Evolutionary conservation across 2,329 filamentous ascomycete genomes (phyloP).

Genomic region (Corynespora cassiicola): DNA sequence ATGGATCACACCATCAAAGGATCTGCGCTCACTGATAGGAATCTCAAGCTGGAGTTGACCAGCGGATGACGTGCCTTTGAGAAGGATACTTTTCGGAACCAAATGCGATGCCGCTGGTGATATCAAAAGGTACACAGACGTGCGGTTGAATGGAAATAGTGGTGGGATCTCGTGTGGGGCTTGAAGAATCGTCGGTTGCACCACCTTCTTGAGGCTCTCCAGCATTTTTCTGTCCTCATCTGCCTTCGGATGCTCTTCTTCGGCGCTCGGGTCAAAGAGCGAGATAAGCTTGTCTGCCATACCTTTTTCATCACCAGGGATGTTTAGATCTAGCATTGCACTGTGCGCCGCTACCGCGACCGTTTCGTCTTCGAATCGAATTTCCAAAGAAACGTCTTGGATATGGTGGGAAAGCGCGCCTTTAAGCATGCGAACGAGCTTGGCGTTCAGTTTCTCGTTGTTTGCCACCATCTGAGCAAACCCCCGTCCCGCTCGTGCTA

Average conservation of each 20-base stretch:
- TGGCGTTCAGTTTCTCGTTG: slow-evolving; percentile 69
- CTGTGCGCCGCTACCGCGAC: slow-evolving; percentile 61
- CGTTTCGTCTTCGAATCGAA: slow-evolving; percentile 65
- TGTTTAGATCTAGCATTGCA: slow-evolving; percentile 44
- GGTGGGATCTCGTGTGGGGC: slow-evolving; percentile 66
- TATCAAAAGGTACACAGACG: slow-evolving; percentile 68
- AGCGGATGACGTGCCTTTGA: slow-evolving; percentile 61
- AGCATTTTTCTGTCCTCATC: slow-evolving; percentile 44
- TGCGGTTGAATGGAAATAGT: slow-evolving; percentile 70
- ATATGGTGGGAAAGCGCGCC: slow-evolving; percentile 70
- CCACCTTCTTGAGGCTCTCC: slow-evolving; percentile 58
- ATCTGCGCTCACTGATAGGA: slow-evolving; percentile 58
- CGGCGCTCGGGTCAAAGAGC: slow-evolving; percentile 60
- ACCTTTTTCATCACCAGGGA: slow-evolving; percentile 11
- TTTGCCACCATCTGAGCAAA: slow-evolving; percentile 65
- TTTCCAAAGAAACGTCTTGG: slow-evolving; percentile 65
- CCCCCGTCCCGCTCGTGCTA: slow-evolving; percentile 62
- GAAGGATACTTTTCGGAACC: slow-evolving; percentile 60
- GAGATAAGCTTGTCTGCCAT: slow-evolving; percentile 56
- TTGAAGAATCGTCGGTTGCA: slow-evolving; percentile 65
- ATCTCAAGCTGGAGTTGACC: slow-evolving; percentile 68
- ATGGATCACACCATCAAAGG: slow-evolving; percentile 64
- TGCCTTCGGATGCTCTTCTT: slow-evolving; percentile 43
- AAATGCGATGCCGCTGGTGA: slow-evolving; percentile 55
- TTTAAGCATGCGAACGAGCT: slow-evolving; percentile 75